Base-by-base conservation (phyloP, 306 rosid species). In the Quillaja saponaria region DNA sequence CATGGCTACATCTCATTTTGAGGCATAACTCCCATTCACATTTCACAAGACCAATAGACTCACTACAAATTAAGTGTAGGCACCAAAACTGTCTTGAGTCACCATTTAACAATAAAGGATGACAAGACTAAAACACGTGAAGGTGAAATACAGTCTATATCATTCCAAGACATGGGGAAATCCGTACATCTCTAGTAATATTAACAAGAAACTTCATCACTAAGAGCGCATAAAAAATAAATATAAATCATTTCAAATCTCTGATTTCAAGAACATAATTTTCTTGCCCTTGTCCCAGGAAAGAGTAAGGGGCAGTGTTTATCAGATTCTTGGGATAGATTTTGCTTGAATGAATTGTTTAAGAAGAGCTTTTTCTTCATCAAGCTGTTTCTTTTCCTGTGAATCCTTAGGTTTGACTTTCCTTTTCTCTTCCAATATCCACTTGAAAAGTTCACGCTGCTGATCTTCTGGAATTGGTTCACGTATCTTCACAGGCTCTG, bases 341-440 rank as follows among this genome's bases (percentile, higher is more conserved):
- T 94, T 94, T 13, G 88, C 87, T 55, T 85, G 78, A 63, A 94
- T 83, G 20, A 81, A 69, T 73, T 76, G 78, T 69, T 92, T 92
- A 61, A 92, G 94, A 46, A 92, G 58, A 55, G 95, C 97, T 81
- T 92, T 89, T 84, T 89, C 97, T 61, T 89, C 90, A 31, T 92
- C 97, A 10, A 89, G 64, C 56, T 64, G 83, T 35, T 62, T 82
- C 84, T 85, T 89, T 79, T 89, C 96, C 63, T 83, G 85, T 0
- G 84, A 83, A 44, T 81, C 82, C 61, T 72, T 85, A 11, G 95
- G 74, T 37, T 89, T 89, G 47, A 83, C 58, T 86, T 87, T 87
- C 72, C 96, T 85, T 74, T 92, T 92, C 74, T 89, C 95, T 71
- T 94, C 97, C 83, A 94, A 66, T 17, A 94, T 85, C 97, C 96